Percentiles rank a stretch among this genome's conserved stretches.
phyloP scores from a whole-genome alignment of 2,329 filamentous ascomycete genomes.

The Beauveria pseudobassiana region DNA sequence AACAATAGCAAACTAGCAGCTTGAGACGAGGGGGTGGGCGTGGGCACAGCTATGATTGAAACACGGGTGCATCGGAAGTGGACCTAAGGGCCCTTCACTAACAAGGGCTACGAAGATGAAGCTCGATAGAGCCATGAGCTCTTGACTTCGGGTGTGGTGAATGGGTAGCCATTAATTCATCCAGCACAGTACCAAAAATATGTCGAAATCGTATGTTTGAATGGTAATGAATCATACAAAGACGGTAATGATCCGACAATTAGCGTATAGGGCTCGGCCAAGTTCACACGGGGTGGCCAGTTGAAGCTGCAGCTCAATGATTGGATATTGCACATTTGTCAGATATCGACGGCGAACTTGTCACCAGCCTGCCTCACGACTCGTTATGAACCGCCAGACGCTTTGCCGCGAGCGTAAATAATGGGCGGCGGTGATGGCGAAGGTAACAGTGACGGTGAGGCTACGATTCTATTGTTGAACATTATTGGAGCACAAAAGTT shows the following conservation, averaged over 20 bases:
- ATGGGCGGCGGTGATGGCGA: background rate
- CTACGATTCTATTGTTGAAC: background rate
- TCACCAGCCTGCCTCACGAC: background rate
- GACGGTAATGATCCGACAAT: background rate
- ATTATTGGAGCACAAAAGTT: too few species aligned
- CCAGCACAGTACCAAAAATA: background rate
- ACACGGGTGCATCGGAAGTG: background rate
- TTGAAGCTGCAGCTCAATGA: background rate
- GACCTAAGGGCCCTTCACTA: background rate
- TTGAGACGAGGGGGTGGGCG: background rate
- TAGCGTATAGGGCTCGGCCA: background rate
- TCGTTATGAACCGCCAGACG: background rate
- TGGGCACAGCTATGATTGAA: background rate
- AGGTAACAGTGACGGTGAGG: background rate
- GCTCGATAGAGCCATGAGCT: background rate
- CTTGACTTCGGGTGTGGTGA: background rate
- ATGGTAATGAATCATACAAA: background rate
- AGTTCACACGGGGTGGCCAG: background rate
- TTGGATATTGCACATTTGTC: background rate
- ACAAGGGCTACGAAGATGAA: background rate
- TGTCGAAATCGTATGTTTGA: background rate
- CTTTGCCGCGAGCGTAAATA: background rate
- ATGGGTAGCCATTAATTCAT: background rate
- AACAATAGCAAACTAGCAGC: background rate
- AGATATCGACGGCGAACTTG: background rate